Conservation (phyloP, 768 basidiomycete species). For the Suillus lakei region DNA sequence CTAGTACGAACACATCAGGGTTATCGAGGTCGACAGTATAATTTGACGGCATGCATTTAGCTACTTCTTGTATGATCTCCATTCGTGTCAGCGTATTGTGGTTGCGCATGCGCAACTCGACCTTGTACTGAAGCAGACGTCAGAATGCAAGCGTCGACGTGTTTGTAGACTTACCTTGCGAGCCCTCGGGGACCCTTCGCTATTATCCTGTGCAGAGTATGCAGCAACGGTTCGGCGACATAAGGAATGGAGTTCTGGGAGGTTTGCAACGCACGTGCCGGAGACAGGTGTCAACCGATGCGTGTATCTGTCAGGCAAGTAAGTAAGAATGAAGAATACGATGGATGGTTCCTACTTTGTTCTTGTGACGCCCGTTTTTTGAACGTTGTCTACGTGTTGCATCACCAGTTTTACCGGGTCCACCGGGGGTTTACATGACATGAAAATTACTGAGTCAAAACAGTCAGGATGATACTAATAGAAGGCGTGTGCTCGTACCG, state of each 20-base stretch:
- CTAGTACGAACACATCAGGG: constrained; percentile 75
- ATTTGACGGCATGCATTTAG: constrained; percentile 67
- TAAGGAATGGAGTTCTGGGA: constrained; percentile 68
- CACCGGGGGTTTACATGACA: constrained; percentile 78
- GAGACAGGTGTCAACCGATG: constrained; percentile 77
- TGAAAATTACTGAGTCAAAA: constrained; percentile 64
- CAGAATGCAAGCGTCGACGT: background rate
- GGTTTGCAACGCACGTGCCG: constrained; percentile 67
- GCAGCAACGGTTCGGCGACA: constrained; percentile 57
- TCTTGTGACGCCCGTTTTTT: constrained; percentile 62
- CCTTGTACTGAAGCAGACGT: constrained; percentile 65
- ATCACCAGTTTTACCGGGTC: constrained; percentile 75
- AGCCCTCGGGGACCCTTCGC: constrained; percentile 37
- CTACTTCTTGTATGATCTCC: constrained; percentile 67
- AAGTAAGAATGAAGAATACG: background rate
- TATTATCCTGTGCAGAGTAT: constrained; percentile 54
- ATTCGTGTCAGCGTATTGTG: constrained; percentile 71
- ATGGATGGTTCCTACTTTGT: constrained; percentile 54
- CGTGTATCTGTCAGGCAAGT: constrained; percentile 51
- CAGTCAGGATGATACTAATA: constrained; percentile 4
- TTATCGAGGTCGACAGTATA: constrained; percentile 71
- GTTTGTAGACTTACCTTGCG: constrained; percentile 44
- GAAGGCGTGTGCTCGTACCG: constrained; percentile 43
- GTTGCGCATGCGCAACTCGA: constrained; percentile 76
- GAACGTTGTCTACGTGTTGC: constrained; percentile 65